Evolutionary conservation across 2,329 filamentous ascomycete species (phyloP).

Genomic region (Ambrosiella beaveri): DNA sequence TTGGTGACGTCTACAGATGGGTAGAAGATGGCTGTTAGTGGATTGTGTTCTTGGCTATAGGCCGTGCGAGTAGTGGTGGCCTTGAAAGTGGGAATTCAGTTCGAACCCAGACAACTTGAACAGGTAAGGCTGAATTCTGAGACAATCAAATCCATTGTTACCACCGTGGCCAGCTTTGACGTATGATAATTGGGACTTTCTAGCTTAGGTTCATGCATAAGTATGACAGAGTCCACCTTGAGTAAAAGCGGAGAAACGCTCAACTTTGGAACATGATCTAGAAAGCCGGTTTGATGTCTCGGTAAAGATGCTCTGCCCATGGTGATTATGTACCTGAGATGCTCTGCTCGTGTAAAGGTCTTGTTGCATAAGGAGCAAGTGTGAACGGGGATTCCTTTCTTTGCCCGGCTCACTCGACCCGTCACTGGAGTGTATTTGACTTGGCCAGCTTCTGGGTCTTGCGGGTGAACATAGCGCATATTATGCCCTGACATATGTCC

Average conservation of each 20-base stretch:
- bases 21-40: conserved; percentile 2
- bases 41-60: background rate
- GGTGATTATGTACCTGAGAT: conserved; percentile 33
- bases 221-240: too few relatives aligned
- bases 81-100: background rate
- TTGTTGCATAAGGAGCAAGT: conserved; percentile 28
- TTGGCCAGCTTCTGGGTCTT: conserved; percentile 14
- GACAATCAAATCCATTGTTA: background rate
- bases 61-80: background rate
- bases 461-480: background rate
- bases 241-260: too few relatives aligned
- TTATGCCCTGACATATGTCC: background rate
- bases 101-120: background rate
- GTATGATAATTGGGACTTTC: background rate
- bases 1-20: conserved; percentile 35
- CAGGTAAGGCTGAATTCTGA: background rate
- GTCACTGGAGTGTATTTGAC: conserved; percentile 40
- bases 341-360: conserved; percentile 47
- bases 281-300: too few relatives aligned
- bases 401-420: conserved; percentile 37
- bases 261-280: too few relatives aligned
- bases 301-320: background rate
- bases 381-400: conserved; percentile 42
- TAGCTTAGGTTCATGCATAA: too few relatives aligned
- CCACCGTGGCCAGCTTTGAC: background rate